These are phyloP conservation scores for Neonectria sp. DNA, from an alignment of 2,329 filamentous ascomycete species.

Conservation along the genomic window DNA sequence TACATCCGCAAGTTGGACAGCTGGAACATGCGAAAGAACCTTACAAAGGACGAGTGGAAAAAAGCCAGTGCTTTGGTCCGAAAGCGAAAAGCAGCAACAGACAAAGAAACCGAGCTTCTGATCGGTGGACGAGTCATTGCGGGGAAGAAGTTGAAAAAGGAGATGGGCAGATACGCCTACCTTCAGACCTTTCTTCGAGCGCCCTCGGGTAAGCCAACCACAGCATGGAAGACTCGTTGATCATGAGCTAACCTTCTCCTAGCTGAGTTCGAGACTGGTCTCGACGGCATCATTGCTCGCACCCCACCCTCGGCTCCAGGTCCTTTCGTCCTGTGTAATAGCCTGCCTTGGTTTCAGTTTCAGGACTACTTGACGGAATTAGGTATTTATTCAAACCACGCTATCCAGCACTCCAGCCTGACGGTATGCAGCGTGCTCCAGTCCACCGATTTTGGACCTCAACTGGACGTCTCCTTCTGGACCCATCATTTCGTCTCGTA, in stretches of 20 bases:
- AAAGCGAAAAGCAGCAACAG: background rate
- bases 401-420: background rate
- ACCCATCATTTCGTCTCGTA: background rate
- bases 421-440: background rate
- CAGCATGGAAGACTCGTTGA: too few species aligned
- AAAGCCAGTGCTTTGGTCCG: background rate
- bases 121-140: background rate
- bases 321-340: background rate
- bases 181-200: background rate
- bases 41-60: constrained; percentile 16
- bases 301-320: background rate
- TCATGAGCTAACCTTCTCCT: background rate
- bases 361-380: background rate
- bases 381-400: background rate
- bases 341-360: background rate
- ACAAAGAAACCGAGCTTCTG: constrained; percentile 13
- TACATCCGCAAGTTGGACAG: constrained; percentile 23
- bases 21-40: constrained; percentile 28
- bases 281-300: background rate
- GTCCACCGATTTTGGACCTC: too few species aligned
- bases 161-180: constrained; percentile 9
- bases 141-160: constrained; percentile 10
- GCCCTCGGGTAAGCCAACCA: background rate
- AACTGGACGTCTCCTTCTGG: background rate
- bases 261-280: background rate